Evolutionary conservation across 2,329 filamentous ascomycete genomes (phyloP), one percentile per base, ranked within the genome.

Genomic region (Colletotrichum aenigma): DNA sequence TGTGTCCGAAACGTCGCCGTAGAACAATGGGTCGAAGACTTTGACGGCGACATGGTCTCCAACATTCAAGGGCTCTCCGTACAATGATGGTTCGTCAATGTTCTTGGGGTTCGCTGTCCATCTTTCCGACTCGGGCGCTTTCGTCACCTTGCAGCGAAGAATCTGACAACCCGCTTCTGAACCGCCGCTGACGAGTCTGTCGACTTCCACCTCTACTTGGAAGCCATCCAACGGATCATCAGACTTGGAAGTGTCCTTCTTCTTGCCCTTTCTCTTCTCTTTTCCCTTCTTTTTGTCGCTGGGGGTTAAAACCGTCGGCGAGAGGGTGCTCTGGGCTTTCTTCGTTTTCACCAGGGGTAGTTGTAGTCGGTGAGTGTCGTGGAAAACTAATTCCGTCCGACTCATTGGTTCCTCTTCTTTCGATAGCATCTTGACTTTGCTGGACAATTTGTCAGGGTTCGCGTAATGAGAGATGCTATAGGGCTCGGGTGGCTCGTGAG

Each of bases 81-180:
- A 24, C 7, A 28, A 26, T 0, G 52, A 16, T 7, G 7, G 0
- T 26, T 10, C 52, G 4, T 6, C 52, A 3, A 2, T 56, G 2
- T 15, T 28, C 4, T 24, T 3, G 24, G 0, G 13, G 2, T 4
- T 24, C 24, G 1, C 1, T 18, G 38, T 10, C 52, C 21, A 26
- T 28, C 1, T 9, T 16, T 26, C 3, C 12, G 1, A 0, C 38
- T 56, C 0, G 15, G 52, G 24, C 0, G 3, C 52, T 2, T 3
- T 3, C 24, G 1, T 56, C 4, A 4, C 3, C 52, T 26, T 6
- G 52, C 52, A 56, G 0, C 1, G 24, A 26, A 56, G 52, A 24
- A 56, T 1, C 15, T 56, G 52, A 26, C 52, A 56, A 26, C 52
- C 52, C 0, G 0, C 21, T 4, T 56, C 52, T 12, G 21, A 15